phyloP scores from a whole-genome alignment of 2,329 filamentous ascomycete species.

The Ceratocystis cacaofunesta region DNA sequence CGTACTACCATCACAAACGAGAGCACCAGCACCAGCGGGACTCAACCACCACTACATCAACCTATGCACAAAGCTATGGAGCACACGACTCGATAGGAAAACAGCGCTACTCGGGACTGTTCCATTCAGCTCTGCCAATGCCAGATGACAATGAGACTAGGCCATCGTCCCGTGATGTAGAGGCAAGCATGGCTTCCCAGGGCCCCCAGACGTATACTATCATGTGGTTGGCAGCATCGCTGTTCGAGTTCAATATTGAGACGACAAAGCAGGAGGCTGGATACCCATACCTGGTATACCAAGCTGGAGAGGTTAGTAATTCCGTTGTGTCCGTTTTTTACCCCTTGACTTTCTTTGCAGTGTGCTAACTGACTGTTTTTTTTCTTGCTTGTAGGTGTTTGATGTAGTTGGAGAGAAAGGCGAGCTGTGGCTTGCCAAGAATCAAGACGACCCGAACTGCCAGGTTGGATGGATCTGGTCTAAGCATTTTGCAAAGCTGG shows the following conservation, averaged over 20 bases:
- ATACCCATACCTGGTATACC: slow-evolving; percentile 91
- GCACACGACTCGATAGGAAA: slow-evolving; percentile 19
- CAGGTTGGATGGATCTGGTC: slow-evolving; percentile 97
- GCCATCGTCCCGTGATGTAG: slow-evolving; percentile 20
- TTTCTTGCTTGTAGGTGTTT: slow-evolving; percentile 44
- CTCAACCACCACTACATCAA: slow-evolving; percentile 32
- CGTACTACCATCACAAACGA: slow-evolving; percentile 23
- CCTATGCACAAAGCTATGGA: slow-evolving; percentile 32
- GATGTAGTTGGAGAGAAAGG: slow-evolving; percentile 93
- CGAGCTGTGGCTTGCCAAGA: slow-evolving; percentile 92
- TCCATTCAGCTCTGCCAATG: slow-evolving; percentile 76
- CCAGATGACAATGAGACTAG: slow-evolving; percentile 47
- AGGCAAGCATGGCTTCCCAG: background rate
- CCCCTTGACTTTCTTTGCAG: background rate
- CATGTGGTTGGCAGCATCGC: slow-evolving; percentile 78
- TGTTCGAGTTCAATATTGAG: slow-evolving; percentile 96
- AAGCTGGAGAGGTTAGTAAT: slow-evolving; percentile 63
- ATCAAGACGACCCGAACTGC: slow-evolving; percentile 73
- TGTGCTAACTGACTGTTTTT: slow-evolving; percentile 2
- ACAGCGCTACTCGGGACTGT: slow-evolving; percentile 51
- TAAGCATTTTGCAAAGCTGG: slow-evolving; percentile 75
- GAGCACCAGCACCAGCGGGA: slow-evolving; percentile 28
- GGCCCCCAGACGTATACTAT: slow-evolving; percentile 44
- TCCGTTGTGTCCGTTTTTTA: background rate
- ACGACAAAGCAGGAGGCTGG: slow-evolving; percentile 82